Conservation (phyloP, 345 rosid genomes). For the Microcos paniculata region DNA sequence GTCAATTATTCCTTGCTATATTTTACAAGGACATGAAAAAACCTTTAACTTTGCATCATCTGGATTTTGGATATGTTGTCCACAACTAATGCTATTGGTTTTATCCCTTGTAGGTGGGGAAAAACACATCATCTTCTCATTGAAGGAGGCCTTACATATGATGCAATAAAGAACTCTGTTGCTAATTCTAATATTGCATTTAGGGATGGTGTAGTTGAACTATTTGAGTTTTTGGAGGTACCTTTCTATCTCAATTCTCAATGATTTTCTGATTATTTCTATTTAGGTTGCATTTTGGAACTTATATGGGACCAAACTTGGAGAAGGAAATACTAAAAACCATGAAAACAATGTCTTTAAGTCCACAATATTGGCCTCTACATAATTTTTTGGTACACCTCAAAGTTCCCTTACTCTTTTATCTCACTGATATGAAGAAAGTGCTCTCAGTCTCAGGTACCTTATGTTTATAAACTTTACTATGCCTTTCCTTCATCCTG, state of each 20-base stretch:
- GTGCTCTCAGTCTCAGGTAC: background rate
- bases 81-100: background rate
- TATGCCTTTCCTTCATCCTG: background rate
- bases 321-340: too few species aligned
- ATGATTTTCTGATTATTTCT: background rate
- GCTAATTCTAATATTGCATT: constrained; percentile 60
- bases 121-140: constrained; percentile 80
- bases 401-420: too few species aligned
- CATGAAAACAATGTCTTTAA: too few species aligned
- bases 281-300: background rate
- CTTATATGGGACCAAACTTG: background rate
- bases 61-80: background rate
- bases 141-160: constrained; percentile 84
- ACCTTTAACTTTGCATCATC: background rate
- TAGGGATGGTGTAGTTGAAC: constrained; percentile 75
- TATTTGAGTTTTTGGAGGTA: constrained; percentile 84
- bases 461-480: background rate
- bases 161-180: constrained; percentile 73
- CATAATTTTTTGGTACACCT: too few species aligned
- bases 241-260: background rate
- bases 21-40: background rate
- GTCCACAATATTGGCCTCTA: too few species aligned
- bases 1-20: background rate
- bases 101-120: constrained; percentile 63
- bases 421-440: background rate